Evolutionary conservation across 2,329 filamentous ascomycete species (phyloP), one percentile per base, ranked within the genome.

Genomic region (Fusarium buharicum): DNA sequence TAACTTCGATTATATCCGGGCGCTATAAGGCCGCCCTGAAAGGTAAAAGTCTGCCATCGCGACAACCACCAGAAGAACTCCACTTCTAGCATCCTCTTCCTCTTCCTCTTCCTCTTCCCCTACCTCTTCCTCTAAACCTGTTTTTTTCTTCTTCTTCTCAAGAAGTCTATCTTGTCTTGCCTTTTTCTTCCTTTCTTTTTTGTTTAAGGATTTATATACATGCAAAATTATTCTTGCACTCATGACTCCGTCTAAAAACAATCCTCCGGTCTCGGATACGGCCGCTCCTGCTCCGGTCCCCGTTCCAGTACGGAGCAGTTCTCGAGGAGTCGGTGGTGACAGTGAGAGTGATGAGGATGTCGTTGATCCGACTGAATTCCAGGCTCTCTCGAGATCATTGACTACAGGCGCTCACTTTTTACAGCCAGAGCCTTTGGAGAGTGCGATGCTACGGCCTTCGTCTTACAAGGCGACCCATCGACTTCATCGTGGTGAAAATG

Each of bases 391-490:
- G 1, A 73, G 73, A 22, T 80, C 79, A 4, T 58, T 78, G 44
- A 78, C 76, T 13, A 75, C 75, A 1, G 70, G 69, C 3, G 75
- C 71, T 6, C 72, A 76, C 18, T 71, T 77, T 17, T 71, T 82
- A 10, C 78, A 80, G 52, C 78, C 80, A 10, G 80, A 81, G 59
- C 65, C 76, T 3, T 58, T 74, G 36, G 76, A 78, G 56, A 73
- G 75, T 49, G 72, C 77, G 44, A 75, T 81, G 72, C 70, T 82
- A 3, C 68, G 74, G 27, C 62, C 68, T 12, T 48, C 52, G 4
- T 51, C 37, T 18, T 62, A 60, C 22, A 68, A 64, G 53, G 55
- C 63, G 46, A 59, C 50, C 48, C 54, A 64, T 68, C 40, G 55
- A 55, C 59, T 41, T 41, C 40, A 52, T 33, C 14, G 30, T 30